phyloP scores from a whole-genome alignment of 2,329 filamentous ascomycete genomes.

The Pyricularia grisea region DNA sequence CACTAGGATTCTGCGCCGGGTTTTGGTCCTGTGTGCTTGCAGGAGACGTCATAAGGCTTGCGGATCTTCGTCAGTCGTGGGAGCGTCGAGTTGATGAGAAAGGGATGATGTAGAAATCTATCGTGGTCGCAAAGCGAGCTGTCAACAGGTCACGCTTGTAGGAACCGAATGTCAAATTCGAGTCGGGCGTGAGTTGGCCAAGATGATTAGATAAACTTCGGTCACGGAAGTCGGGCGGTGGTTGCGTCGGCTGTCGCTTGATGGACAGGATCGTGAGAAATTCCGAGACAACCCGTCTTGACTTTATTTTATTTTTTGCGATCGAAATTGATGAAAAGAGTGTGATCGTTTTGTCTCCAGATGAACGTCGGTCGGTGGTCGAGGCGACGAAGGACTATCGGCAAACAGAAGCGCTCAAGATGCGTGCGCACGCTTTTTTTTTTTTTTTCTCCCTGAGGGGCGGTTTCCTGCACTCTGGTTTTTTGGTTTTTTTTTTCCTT shows the following conservation, averaged over 20 bases:
- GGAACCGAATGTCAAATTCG: constrained; percentile 6
- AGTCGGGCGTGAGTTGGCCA: not conserved
- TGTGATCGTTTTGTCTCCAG: not conserved
- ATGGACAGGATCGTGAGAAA: not conserved
- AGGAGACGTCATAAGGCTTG: constrained; percentile 51
- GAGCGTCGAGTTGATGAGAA: constrained; percentile 1
- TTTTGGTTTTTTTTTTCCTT: not conserved
- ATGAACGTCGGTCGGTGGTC: not conserved
- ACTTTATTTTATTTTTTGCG: not conserved
- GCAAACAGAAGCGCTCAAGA: not conserved
- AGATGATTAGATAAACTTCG: not conserved
- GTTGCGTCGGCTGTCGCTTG: not conserved
- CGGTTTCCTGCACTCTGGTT: not conserved
- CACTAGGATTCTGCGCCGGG: constrained; percentile 46
- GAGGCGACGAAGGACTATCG: not conserved
- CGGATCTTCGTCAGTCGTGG: constrained; percentile 14
- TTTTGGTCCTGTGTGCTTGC: constrained; percentile 40
- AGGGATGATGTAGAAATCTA: not conserved
- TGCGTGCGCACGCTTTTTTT: not conserved
- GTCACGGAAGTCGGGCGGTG: not conserved
- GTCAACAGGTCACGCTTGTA: not conserved
- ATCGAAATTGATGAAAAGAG: not conserved
- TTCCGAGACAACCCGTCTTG: not conserved
- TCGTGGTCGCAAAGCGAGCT: not conserved
- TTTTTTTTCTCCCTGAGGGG: not conserved